A percentile compares a stretch with the other conserved stretches of the same genome.
Evolutionary conservation across 208 protist genomes (phyloP).

Genomic region (Giardia duodenalis): DNA sequence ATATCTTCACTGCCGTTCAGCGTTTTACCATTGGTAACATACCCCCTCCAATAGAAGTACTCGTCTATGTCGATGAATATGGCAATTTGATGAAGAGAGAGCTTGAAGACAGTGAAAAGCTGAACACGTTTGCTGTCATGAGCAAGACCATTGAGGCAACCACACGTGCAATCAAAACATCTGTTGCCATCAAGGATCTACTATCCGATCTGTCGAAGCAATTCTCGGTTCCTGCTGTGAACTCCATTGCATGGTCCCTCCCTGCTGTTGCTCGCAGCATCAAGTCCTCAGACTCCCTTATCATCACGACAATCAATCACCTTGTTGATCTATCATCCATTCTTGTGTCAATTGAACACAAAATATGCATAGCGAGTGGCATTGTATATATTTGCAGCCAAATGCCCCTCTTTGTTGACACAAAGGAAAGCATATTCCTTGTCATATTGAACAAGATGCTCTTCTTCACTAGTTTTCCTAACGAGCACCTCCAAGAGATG

Average conservation of each 20-base stretch:
- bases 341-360: background rate
- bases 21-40: background rate
- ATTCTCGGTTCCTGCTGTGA: background rate
- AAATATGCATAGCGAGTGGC: background rate
- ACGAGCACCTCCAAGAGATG: background rate
- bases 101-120: background rate
- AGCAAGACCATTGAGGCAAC: background rate
- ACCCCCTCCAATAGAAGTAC: background rate
- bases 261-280: background rate
- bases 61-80: background rate
- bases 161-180: background rate
- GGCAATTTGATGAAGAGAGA: background rate
- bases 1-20: background rate
- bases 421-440: background rate
- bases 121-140: background rate
- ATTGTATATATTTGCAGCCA: background rate
- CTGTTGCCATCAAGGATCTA: background rate
- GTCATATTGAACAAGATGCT: background rate
- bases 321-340: background rate
- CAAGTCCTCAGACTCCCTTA: background rate
- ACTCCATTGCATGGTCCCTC: background rate
- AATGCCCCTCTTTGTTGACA: background rate
- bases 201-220: background rate
- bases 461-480: background rate
- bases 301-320: background rate